Base-by-base conservation (phyloP, 2,329 filamentous ascomycete species). In the Fusarium robinianum region DNA sequence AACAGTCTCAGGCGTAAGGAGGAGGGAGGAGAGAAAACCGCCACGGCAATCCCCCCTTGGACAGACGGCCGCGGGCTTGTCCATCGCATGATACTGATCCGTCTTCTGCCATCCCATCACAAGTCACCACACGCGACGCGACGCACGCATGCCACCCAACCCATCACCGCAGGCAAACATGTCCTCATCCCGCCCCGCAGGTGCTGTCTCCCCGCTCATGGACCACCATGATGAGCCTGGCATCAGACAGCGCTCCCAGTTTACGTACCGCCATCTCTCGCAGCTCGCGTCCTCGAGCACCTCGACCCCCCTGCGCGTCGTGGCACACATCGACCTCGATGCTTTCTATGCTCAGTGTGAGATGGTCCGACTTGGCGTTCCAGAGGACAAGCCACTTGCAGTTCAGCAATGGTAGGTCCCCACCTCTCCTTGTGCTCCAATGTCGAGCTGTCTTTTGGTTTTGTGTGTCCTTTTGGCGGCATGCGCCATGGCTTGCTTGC, bases 311-410 rank as follows among this genome's bases (percentile, higher is more conserved):
- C 76, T 99, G 23, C 84, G 94, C 31, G 87, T 95, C 18, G 83
- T 96, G 57, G 89, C 90, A 6, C 91, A 96, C 67, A 83, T 97
- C 52, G 94, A 99, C 63, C 83, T 99, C 47, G 94, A 99, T 79
- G 92, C 92, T 25, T 99, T 99, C 70, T 99, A 99, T 67, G 87
- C 88, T 4, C 94, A 99, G 73, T 96, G 90, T 65, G 94, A 99
- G 71, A 95, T 91, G 79, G 84, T 96, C 8, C 83, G 94, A 6
- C 77, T 97, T 30, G 84, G 84, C 9, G 73, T 88, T 8, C 74
- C 85, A 10, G 84, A 88, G 49, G 81, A 90, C 44, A 80, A 84
- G 54, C 94, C 94, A 8, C 79, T 99, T 16, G 94, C 90, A 1
- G 94, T 99, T 14, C 91, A 95, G 64, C 92, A 97, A 75, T 97